phyloP scores from a whole-genome alignment of 305 asterid genomes.

The Solanum hybrid region DNA sequence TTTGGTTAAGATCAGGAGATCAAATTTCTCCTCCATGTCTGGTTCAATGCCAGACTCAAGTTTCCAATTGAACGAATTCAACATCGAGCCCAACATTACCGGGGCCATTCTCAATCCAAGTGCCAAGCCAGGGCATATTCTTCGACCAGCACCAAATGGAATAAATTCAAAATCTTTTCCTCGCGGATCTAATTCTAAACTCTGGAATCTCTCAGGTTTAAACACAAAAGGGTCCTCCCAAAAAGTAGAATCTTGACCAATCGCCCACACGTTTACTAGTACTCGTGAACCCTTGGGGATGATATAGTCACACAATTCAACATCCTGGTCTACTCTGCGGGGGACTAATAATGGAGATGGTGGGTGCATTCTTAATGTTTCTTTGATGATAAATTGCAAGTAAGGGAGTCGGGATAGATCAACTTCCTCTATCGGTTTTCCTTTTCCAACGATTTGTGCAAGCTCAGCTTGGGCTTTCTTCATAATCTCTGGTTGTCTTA shows the following conservation, averaged over 20 bases:
- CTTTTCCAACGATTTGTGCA: constrained; percentile 9
- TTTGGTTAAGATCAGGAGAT: background rate
- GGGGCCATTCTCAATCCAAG: background rate
- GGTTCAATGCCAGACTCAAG: background rate
- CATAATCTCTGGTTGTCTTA: constrained; percentile 16
- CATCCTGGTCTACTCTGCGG: background rate
- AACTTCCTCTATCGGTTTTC: constrained; percentile 15
- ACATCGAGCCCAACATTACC: background rate
- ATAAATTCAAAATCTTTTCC: background rate
- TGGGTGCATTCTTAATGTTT: constrained; percentile 8
- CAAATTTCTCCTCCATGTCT: background rate
- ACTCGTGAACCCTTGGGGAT: background rate
- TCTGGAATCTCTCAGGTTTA: background rate
- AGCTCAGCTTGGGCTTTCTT: constrained; percentile 20
- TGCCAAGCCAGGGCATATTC: background rate
- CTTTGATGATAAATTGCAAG: background rate
- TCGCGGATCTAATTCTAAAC: background rate
- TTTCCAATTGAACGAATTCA: background rate
- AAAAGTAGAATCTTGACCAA: background rate
- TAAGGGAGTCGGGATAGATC: background rate
- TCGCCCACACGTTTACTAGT: background rate
- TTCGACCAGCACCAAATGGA: background rate
- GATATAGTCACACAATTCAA: background rate
- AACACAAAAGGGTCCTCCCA: background rate
- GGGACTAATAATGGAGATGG: constrained; percentile 24